Evolutionary conservation across 345 rosid genomes (phyloP).

Genomic region (Aquilaria sinensis): DNA sequence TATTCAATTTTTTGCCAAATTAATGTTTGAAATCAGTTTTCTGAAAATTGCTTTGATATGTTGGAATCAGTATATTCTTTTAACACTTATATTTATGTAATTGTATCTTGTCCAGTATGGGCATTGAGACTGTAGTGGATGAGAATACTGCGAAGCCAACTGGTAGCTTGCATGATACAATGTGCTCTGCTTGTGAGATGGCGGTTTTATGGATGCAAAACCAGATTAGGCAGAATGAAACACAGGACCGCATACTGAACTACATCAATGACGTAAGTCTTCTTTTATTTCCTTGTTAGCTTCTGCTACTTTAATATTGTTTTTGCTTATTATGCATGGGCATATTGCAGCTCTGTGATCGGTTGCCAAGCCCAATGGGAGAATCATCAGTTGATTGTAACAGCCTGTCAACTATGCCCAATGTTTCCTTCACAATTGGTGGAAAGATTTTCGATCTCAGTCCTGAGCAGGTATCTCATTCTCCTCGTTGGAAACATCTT

Average conservation of each 20-base stretch:
- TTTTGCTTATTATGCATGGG: constrained; percentile 4
- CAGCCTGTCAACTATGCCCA: constrained; percentile 49
- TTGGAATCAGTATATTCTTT: too few species aligned
- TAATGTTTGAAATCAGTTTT: neutral
- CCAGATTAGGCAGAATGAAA: constrained; percentile 50
- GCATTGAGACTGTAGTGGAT: constrained; percentile 50
- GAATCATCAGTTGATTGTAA: constrained; percentile 61
- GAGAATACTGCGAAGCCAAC: constrained; percentile 22
- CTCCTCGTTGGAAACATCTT: neutral
- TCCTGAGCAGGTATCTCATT: constrained; percentile 48
- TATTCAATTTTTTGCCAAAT: neutral
- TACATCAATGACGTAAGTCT: constrained; percentile 46
- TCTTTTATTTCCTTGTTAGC: neutral
- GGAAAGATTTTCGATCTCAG: constrained; percentile 45
- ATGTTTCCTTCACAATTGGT: constrained; percentile 55
- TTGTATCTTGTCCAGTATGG: constrained; percentile 33
- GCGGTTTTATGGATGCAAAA: constrained; percentile 64
- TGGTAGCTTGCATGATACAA: constrained; percentile 29
- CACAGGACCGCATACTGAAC: constrained; percentile 40
- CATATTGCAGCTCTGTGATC: constrained; percentile 49
- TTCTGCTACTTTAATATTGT: neutral
- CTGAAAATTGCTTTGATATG: neutral
- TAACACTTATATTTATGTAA: neutral
- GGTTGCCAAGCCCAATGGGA: constrained; percentile 72
- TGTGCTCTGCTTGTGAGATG: constrained; percentile 66